phyloP scores from a whole-genome alignment of 495 filamentous ascomycete species.

The Amorphotheca resinae region DNA sequence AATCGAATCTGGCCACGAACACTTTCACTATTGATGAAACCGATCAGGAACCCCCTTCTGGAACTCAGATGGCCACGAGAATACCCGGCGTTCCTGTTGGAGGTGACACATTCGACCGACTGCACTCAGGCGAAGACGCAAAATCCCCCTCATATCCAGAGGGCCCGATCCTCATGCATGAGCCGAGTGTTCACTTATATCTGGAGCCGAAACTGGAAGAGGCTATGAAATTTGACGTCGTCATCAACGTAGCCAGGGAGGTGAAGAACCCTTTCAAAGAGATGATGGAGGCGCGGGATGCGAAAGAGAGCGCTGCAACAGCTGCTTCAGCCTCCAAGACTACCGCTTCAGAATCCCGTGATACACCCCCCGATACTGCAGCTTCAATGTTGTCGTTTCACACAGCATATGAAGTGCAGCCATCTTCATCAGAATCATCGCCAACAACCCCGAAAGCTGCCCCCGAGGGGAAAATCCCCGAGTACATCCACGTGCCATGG shows the following conservation, averaged over 20 bases:
- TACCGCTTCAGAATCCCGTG: conserved; percentile 29
- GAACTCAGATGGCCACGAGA: conserved; percentile 40
- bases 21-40: conserved; percentile 45
- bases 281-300: conserved; percentile 19
- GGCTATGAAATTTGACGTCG: conserved; percentile 75
- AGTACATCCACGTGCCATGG: conserved; percentile 95
- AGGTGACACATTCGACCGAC: conserved; percentile 35
- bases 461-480: conserved; percentile 43
- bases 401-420: conserved; percentile 54
- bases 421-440: conserved; percentile 26
- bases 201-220: conserved; percentile 80
- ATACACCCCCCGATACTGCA: conserved; percentile 55
- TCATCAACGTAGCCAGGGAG: conserved; percentile 93
- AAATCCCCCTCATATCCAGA: conserved; percentile 86
- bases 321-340: conserved; percentile 1
- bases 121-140: conserved; percentile 51
- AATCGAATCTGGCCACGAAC: conserved; percentile 14
- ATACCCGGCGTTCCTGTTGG: conserved; percentile 29
- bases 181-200: conserved; percentile 85
- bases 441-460: conserved; percentile 48
- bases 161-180: conserved; percentile 84
- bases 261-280: conserved; percentile 74
- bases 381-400: conserved; percentile 55
- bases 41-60: conserved; percentile 58
- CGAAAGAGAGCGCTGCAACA: conserved; percentile 10